phyloP scores from a whole-genome alignment of 441 rosid genomes.

The Populus trichocarpa region DNA sequence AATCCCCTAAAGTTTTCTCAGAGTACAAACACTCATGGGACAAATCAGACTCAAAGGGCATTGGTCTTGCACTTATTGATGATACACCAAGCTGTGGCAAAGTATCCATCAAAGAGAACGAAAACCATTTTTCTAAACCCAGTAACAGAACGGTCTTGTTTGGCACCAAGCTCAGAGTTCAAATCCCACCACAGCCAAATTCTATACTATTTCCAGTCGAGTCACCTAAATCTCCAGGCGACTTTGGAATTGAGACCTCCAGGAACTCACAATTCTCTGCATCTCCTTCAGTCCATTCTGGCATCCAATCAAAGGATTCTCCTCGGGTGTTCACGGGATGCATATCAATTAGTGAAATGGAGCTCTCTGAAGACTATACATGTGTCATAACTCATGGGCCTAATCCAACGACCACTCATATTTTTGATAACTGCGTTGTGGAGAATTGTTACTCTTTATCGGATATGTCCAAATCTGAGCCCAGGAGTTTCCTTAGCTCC shows the following conservation, averaged over 20 bases:
- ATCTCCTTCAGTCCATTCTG: conserved; percentile 25
- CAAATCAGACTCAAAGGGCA: conserved; percentile 36
- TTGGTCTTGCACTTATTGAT: conserved; percentile 62
- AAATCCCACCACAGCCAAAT: conserved; percentile 41
- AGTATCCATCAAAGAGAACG: conserved; percentile 5
- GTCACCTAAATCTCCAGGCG: conserved; percentile 37
- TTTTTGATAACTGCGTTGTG: conserved; percentile 69
- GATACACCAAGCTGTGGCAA: conserved; percentile 19
- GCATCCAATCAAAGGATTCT: conserved; percentile 28
- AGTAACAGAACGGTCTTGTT: conserved; percentile 48
- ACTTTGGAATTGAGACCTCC: conserved; percentile 52
- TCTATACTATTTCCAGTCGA: conserved; percentile 18
- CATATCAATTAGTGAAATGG: conserved; percentile 51
- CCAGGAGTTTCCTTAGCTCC: conserved; percentile 50
- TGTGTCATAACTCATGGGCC: conserved; percentile 76
- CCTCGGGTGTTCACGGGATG: conserved; percentile 25
- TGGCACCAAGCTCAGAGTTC: conserved; percentile 56
- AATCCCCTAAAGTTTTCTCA: conserved; percentile 29
- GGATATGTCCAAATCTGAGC: conserved; percentile 21
- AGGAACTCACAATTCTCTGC: conserved; percentile 25
- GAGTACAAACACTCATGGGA: conserved; percentile 33
- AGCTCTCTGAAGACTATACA: conserved; percentile 82
- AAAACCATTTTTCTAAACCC: conserved; percentile 17
- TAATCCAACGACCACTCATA: conserved; percentile 75
- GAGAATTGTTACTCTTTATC: conserved; percentile 35